Evolutionary conservation across 371 early-diverging fungal genomes (phyloP).

Genomic region (Mucor ambiguus): DNA sequence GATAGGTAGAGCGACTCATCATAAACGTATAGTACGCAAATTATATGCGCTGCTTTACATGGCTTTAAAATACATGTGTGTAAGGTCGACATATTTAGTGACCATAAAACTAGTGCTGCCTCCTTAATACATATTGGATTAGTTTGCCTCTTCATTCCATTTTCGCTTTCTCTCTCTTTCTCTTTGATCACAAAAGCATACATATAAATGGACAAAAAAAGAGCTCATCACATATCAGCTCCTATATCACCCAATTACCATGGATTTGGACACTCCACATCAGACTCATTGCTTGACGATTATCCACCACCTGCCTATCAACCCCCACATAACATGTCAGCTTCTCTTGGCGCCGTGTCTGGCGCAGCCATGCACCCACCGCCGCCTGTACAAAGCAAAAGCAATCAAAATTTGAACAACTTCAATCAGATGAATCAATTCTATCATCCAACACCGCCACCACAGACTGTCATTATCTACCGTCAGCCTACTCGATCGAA

Average conservation of each 20-base stretch:
- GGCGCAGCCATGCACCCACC: neutral
- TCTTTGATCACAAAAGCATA: conserved; percentile 1
- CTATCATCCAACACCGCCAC: conserved; percentile 43
- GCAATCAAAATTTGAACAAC: neutral
- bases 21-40: neutral
- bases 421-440: conserved; percentile 15
- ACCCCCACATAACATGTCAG: conserved; percentile 2
- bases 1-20: neutral
- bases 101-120: neutral
- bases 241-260: conserved; percentile 21
- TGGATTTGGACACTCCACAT: conserved; percentile 12
- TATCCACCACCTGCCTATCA: conserved; percentile 32
- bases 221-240: conserved; percentile 25
- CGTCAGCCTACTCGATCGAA: conserved; percentile 39
- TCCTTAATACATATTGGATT: neutral
- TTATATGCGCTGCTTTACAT: neutral
- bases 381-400: neutral
- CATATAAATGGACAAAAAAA: conserved; percentile 11
- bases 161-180: conserved; percentile 5
- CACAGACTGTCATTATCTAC: conserved; percentile 45
- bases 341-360: neutral
- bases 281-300: conserved; percentile 22
- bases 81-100: neutral
- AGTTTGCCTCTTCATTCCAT: neutral
- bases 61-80: neutral